Evolutionary conservation across 2,329 filamentous ascomycete species (phyloP), one percentile per base, ranked within the genome.

Genomic region (Thelonectria rubi): DNA sequence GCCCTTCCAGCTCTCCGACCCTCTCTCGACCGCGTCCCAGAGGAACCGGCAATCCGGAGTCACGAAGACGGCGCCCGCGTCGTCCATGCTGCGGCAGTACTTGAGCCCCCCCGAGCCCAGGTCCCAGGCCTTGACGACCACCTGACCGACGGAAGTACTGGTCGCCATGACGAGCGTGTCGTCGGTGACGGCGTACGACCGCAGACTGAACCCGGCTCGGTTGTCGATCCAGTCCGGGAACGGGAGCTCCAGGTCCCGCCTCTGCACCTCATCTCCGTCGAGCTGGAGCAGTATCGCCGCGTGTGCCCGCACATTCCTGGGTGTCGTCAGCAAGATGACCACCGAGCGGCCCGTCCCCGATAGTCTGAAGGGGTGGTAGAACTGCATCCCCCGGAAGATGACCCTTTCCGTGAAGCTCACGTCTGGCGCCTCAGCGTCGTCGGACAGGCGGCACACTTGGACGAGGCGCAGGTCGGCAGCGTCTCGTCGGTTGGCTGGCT

Each of bases 91-190:
- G 14, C 30, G 34, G 8, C 17, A 30, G 15, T 9, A 30, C 17
- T 17, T 26, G 14, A 55, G n/a, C 5, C 20, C 10, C 12, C 32
- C 20, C 15, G 34, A 39, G 2, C 37, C 3, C 3, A 55, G 17
- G 15, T 40, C 52, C 52, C 43, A 55, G 24, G 34, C 26, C 15
- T 40, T 40, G 53, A 55, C 8, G 15, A 18, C 6, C n/a, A 40
- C 20, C 15, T 55, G 5, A 17, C 7, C 21, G 8, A 10, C 12
- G 14, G 15, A 11, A 24, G 15, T 39, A 8, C 11, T 15, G n/a
- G 30, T 30, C 18, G 24, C 40, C 17, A 47, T 39, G 26, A 37
- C 24, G 15, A 55, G 26, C 15, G 45, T 20, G 26, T 47, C 45
- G 12, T 47, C 30, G n/a, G 20, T 39, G 20, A 17, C 14, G 3